Base-by-base conservation (phyloP, 305 asterid genomes). In the Nicotiana rustica region DNA sequence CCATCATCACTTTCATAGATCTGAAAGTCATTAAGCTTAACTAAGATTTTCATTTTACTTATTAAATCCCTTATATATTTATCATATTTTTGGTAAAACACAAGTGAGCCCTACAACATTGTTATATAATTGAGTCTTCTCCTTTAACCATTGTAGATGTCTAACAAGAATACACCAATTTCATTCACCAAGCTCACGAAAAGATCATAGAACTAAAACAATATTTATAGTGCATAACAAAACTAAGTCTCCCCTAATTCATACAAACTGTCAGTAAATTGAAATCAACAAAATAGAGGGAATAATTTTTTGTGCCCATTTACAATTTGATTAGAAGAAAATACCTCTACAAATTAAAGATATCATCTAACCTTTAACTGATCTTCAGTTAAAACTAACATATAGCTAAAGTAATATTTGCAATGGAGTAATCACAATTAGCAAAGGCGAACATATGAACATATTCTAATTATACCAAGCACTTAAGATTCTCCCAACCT, bases 401-500 rank as follows among this genome's bases (percentile, higher is more conserved):
- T 38, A 36, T 5, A 36, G 44, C 44, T 38, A 38, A 36, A 36
- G 44, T 36, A 36, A 5, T 36, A 36, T 38, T 38, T 38, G 44
- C 9, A 38, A 38, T 38, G 61, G 17, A 56, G n/a, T 17, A 17
- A 21, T 17, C 21, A 17, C 64, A 57, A 57, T 19, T 61, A 18
- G 29, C 10, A 6, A 18, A 60, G 13, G 66, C 2, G 12, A 36
- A 21, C 14, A 62, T 4, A 62, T 21, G 2, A 65, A 21, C 21
- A 67, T 17, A 15, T 66, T 13, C 14, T 73, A 73, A 14, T 6
- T 8, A 38, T 73, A 73, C 79, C 79, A 73, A 25, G 79, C 44
- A 73, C 79, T 73, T 73, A 73, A 73, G 21, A 25, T 2, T 7
- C 79, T 47, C 41, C 79, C 79, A 73, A 73, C 5, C 14, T 49